These are phyloP conservation scores for Dictyostelium capitatum DNA, from an alignment of 78 protist species.

Conservation along the genomic window DNA sequence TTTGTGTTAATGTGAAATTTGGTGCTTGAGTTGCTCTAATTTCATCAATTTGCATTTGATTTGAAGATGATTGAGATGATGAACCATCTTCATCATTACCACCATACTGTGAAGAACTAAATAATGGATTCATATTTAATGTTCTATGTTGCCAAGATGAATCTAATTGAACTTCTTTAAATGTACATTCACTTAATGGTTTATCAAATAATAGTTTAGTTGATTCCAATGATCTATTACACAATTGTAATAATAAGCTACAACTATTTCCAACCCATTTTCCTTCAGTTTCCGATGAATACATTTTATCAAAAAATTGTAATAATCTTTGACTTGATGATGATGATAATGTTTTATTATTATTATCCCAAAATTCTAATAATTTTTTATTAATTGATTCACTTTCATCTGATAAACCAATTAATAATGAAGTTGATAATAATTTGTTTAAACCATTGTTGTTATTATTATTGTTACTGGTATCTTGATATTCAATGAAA, in stretches of 20 bases:
- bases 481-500: slow-evolving; percentile 8
- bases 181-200: slow-evolving; percentile 77
- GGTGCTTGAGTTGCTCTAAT: slow-evolving; percentile 68
- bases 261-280: slow-evolving; percentile 80
- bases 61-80: too few relatives aligned
- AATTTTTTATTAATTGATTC: slow-evolving; percentile 53
- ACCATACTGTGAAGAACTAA: slow-evolving; percentile 57
- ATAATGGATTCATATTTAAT: slow-evolving; percentile 84
- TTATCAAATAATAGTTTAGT: slow-evolving; percentile 76
- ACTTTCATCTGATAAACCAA: slow-evolving; percentile 65
- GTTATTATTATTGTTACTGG: neutral
- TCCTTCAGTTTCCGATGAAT: slow-evolving; percentile 71
- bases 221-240: slow-evolving; percentile 55
- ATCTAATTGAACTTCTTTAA: slow-evolving; percentile 51
- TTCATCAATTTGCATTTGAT: slow-evolving; percentile 3
- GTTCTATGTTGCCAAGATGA: slow-evolving; percentile 73
- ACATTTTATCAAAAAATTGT: slow-evolving; percentile 54
- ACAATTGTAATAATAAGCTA: slow-evolving; percentile 53
- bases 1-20: slow-evolving; percentile 50
- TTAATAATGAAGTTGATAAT: slow-evolving; percentile 10
- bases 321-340: neutral
- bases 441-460: neutral
- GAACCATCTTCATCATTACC: neutral
- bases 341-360: slow-evolving; percentile 16
- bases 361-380: slow-evolving; percentile 79